Conservation (phyloP, 805 yeast genomes). For the Kluyveromyces aestuarii region DNA sequence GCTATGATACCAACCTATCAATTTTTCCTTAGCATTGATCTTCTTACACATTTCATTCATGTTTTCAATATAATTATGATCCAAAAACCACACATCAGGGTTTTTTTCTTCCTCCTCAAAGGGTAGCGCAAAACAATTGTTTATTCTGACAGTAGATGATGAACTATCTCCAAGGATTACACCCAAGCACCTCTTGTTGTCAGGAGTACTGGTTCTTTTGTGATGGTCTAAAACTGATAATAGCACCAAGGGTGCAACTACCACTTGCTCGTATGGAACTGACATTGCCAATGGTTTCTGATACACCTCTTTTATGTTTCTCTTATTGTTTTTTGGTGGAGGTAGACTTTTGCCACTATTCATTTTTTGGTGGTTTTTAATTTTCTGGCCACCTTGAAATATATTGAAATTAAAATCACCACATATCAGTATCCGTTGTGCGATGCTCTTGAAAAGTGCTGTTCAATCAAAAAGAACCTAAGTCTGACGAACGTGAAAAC, state of each 20-base stretch:
- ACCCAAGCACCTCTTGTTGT: slow-evolving; percentile 83
- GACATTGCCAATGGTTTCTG: slow-evolving; percentile 1
- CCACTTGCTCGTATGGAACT: slow-evolving; percentile 45
- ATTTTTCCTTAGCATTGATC: slow-evolving; percentile 91
- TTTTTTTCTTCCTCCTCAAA: slow-evolving; percentile 94
- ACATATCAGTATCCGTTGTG: too few relatives aligned
- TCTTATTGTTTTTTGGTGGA: not conserved
- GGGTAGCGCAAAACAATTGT: slow-evolving; percentile 94
- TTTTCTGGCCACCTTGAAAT: not conserved
- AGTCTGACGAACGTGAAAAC: not conserved
- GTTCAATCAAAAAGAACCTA: not conserved
- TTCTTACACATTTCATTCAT: slow-evolving; percentile 98
- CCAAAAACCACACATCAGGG: slow-evolving; percentile 91
- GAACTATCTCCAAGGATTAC: slow-evolving; percentile 81
- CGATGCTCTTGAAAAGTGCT: not conserved
- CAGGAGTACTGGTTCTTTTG: slow-evolving; percentile 69
- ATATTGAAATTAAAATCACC: too few relatives aligned
- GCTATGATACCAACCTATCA: slow-evolving; percentile 99
- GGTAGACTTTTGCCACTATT: not conserved
- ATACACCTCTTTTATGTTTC: not conserved
- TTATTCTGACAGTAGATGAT: slow-evolving; percentile 49
- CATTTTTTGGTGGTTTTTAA: not conserved
- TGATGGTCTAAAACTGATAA: slow-evolving; percentile 93
- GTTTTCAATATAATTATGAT: slow-evolving; percentile 89
- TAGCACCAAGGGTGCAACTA: slow-evolving; percentile 92